Conservation (phyloP, 495 filamentous ascomycete species). For the Lichina pygmaea region DNA sequence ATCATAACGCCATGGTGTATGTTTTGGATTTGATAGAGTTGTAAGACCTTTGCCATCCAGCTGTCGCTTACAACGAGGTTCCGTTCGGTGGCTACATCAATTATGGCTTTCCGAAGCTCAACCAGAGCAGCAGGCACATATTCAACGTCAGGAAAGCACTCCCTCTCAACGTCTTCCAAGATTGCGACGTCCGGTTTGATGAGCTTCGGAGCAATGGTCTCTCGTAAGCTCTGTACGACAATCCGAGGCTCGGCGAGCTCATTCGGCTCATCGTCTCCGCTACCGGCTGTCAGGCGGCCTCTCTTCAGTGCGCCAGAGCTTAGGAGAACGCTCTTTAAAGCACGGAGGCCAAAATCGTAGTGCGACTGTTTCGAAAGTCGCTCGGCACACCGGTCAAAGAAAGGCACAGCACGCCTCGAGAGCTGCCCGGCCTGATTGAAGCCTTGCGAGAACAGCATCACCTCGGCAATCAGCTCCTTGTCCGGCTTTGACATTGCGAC, state of each 20-base stretch:
- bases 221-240: constrained; percentile 89
- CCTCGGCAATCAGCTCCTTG: constrained; percentile 96
- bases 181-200: constrained; percentile 70
- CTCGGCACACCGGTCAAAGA: constrained; percentile 73
- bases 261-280: constrained; percentile 25
- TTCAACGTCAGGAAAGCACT: constrained; percentile 75
- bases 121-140: constrained; percentile 75
- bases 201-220: constrained; percentile 93
- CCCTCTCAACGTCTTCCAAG: constrained; percentile 60
- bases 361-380: constrained; percentile 85
- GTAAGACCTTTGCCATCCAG: constrained; percentile 91
- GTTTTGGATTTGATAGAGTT: constrained; percentile 89
- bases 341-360: constrained; percentile 95
- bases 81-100: constrained; percentile 50
- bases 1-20: constrained; percentile 99
- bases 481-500: constrained; percentile 99
- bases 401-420: constrained; percentile 83
- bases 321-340: constrained; percentile 90
- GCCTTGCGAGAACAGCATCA: constrained; percentile 98
- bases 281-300: constrained; percentile 32
- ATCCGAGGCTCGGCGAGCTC: constrained; percentile 85
- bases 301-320: constrained; percentile 93
- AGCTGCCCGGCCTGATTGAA: constrained; percentile 86
- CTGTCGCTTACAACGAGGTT: constrained; percentile 70
- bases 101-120: constrained; percentile 55